Evolutionary conservation across 495 filamentous ascomycete species (phyloP), one percentile per base, ranked within the genome.

Genomic region (Cercophora scortea): DNA sequence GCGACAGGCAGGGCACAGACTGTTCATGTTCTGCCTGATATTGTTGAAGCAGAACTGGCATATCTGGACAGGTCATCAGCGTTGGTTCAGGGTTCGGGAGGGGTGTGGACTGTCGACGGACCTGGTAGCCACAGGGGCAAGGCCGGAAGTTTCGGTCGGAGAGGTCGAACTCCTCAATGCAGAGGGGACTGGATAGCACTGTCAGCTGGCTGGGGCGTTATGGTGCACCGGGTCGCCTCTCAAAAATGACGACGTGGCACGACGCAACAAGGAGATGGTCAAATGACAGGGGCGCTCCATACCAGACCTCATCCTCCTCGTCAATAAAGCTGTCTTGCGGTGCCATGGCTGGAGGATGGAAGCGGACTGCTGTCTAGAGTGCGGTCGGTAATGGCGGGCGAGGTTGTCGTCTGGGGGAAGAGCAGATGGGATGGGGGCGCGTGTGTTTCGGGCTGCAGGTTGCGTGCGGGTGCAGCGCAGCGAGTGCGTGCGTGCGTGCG

Each of bases 1-100:
- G 63, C 94, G 84, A 70, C 94, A 99, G 62, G 95, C 95, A 13
- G 94, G 94, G 71, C 94, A 99, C 32, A 94, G 75, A 36, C 90
- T 90, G 65, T 96, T 96, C 78, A 96, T 85, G 56, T 91, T 96
- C 52, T 84, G 88, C 68, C 89, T 92, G 69, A 99, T 93, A 60
- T 97, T 97, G 74, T 99, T 95, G 75, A 87, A 97, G 71, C 94
- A 99, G 72, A 99, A 99, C 75, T 96, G 94, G 68, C 94, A 99
- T 62, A 99, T 89, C 92, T 98, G 63, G 32, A 43, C 25, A 10
- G 44, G 38, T 32, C 4, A 13, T 9, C 35, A 43, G 32, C 16
- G 39, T 50, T 48, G 48, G 42, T 8, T 32, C 17, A 47, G 45
- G 48, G 33, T 4, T 42, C 2, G 17, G 40, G 41, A 25, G 25